phyloP scores from a whole-genome alignment of 2,329 filamentous ascomycete genomes.

The Drechslerella coelobrocha region DNA sequence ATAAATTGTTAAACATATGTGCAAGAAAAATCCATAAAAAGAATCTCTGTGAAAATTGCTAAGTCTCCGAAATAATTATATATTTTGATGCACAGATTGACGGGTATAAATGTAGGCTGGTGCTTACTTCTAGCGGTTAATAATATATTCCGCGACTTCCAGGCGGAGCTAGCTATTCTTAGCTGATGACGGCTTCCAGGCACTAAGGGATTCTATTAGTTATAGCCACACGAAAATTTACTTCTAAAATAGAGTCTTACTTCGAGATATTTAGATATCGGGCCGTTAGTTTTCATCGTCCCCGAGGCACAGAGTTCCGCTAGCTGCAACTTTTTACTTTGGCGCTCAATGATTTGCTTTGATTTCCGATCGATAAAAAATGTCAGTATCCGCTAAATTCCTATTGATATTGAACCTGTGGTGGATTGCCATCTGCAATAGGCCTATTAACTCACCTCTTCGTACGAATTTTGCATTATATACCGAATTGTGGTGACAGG shows the following conservation, averaged over 20 bases:
- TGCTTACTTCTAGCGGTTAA: no score
- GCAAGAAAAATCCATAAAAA: no score
- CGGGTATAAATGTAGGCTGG: no score
- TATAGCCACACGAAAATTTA: neutral
- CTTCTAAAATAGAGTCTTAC: constrained; percentile 8
- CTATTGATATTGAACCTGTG: neutral
- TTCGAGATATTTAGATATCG: constrained; percentile 12
- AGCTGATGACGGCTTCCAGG: neutral
- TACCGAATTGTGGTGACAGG: constrained; percentile 54
- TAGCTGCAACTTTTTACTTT: constrained; percentile 19
- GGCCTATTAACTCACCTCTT: constrained; percentile 52
- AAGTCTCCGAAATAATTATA: no score
- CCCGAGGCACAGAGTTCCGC: constrained; percentile 22
- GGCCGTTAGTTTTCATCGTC: constrained; percentile 1
- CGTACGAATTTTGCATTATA: constrained; percentile 55
- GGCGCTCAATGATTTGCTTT: constrained; percentile 17
- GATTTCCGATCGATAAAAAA: no score
- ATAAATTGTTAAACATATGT: no score
- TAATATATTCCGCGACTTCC: no score
- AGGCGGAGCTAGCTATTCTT: no score
- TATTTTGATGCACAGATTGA: no score
- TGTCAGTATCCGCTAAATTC: constrained; percentile 5
- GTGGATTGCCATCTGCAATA: neutral
- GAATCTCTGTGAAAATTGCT: no score
- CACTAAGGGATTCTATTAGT: constrained; percentile 4